Evolutionary conservation across 805 yeast species (phyloP), one percentile per base, ranked within the genome.

Genomic region (Ogataea pini): DNA sequence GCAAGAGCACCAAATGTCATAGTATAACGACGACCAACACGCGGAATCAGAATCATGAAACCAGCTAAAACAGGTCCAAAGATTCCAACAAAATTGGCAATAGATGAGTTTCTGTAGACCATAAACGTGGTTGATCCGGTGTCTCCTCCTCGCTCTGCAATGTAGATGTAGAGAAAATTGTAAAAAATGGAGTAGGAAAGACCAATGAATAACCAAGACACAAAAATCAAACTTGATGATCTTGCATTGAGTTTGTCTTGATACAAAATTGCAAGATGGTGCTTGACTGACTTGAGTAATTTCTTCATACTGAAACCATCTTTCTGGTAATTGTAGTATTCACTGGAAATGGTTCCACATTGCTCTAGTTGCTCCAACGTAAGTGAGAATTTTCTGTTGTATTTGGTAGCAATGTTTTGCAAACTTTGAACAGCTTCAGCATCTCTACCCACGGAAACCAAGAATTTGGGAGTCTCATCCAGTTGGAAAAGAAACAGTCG

Each of bases 51-150:
- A 25, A 65, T 53, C 32, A 73, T 46, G 31, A 54, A 64, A 43
- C 78, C 80, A 4, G 80, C 85, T 39, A 79, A 62, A 7, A 78
- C 51, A 7, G 85, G 85, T 10, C 85, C 85, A 36, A 71, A 72
- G 8, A 75, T 73, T 10, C 79, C 72, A 13, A 67, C 66, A 29
- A 71, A 69, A 50, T 75, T 77, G 43, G 72, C 73, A 42, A 80
- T 66, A 27, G 78, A 66, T 14, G 75, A 71, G 60, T 78, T 78
- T 56, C 34, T 31, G 9, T 31, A 31, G 4, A 31, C 34, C 34
- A 31, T 31, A 8, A n/a, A 55, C 4, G 65, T 60, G 9, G 70
- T 57, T 3, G 62, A 48, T 12, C 76, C 72, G 28, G 73, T 70
- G 37, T 68, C 63, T 34, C 70, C 77, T 25, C 82, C 81, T 48